Base-by-base conservation (phyloP, 2,329 filamentous ascomycete genomes). In the Hymenoscyphus occultus region DNA sequence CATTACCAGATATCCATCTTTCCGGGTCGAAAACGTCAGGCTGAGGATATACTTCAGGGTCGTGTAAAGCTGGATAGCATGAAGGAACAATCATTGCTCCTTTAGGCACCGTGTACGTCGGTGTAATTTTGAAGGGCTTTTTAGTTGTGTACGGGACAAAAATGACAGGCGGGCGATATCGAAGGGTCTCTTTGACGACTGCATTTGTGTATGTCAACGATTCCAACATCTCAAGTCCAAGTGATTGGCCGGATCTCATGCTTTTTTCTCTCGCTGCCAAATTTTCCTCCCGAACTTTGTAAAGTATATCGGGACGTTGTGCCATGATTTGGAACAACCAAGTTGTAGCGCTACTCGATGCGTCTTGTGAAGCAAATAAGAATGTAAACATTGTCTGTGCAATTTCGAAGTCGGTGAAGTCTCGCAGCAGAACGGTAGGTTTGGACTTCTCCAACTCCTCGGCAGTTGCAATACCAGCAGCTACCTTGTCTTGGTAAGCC, bases 221-320 rank as follows among this genome's bases (percentile, higher is more conserved):
- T 59, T 84, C 81, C 2, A 81, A 69, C 80, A 83, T 82, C 1
- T 72, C 67, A 0, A 84, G 73, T 40, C 80, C 77, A 28, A 82
- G 80, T 0, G 78, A 73, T 28, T 72, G 75, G 59, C 70, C 71
- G 10, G 39, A 12, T 12, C 12, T 14, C 16, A 58, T 73, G 42
- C 83, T 79, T 0, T 82, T 81, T 2, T 72, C 76, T 0, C 82
- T 73, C 0, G 76, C 80, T 0, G 73, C 74, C 0, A 83, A 73
- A 57, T 84, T 84, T 68, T 84, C 82, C 39, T 78, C 74, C 1
- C 82, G 78, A 64, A 99, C 86, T 73, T 92, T 92, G 75, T 94
- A 91, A 63, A 98, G 84, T 62, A 96, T 84, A 66, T 98, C 94
- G n/a, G 94, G 94, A 69, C 93, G 90, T 80, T 98, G 92, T 58